Evolutionary conservation across 306 rosid species (phyloP).

Genomic region (Ormosia emarginata): DNA sequence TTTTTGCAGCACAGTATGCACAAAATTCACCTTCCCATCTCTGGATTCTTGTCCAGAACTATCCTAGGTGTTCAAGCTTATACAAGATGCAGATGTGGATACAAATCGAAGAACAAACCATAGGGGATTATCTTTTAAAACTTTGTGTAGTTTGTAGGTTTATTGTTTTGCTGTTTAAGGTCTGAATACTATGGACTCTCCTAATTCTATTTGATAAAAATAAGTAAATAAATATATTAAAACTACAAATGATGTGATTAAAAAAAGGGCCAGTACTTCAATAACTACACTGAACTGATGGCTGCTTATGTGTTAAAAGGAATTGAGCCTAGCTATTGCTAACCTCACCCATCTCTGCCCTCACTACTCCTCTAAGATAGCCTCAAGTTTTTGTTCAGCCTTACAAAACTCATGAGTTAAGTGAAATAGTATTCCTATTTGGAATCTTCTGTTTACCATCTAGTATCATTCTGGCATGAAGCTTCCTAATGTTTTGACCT

Average conservation of each 20-base stretch:
- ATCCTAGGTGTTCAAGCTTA: no score
- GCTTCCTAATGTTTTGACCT: neutral
- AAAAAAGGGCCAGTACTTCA: neutral
- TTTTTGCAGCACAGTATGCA: no score
- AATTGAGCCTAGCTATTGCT: neutral
- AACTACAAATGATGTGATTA: neutral
- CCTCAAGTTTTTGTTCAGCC: neutral
- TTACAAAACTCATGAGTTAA: neutral
- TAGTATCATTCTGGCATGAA: slow-evolving; percentile 14
- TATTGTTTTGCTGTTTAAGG: neutral
- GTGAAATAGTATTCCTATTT: slow-evolving; percentile 25
- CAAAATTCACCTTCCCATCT: no score
- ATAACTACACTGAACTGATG: no score
- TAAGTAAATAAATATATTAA: neutral
- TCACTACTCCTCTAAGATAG: neutral
- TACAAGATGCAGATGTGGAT: no score
- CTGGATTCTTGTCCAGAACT: no score
- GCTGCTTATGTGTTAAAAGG: no score
- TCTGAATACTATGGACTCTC: neutral
- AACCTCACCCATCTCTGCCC: no score
- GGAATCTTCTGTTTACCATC: slow-evolving; percentile 31
- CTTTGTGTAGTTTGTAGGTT: no score
- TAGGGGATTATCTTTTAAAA: no score
- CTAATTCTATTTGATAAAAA: neutral
- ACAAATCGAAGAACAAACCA: no score